Evolutionary conservation across 2,329 filamentous ascomycete genomes (phyloP), one percentile per base, ranked within the genome.

Genomic region (Pyricularia sp.): DNA sequence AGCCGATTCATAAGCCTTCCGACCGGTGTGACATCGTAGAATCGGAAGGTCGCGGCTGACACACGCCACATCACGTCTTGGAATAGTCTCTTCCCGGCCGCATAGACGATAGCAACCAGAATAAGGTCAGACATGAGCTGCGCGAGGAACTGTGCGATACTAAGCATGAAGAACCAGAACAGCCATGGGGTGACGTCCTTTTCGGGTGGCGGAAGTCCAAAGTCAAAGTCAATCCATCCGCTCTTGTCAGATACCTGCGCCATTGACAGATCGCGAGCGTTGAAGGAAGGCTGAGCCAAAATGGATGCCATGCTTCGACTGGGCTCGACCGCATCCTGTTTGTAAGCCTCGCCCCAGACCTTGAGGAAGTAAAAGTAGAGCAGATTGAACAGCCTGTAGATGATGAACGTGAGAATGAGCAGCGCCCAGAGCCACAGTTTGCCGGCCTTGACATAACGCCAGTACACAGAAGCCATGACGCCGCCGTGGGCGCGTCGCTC

Each of bases 1-100:
- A 97, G 84, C 9, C 94, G 87, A 77, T 97, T 97, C 92, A 97
- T 97, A 71, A 97, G 81, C 65, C 94, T 88, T 0, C 94, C 94
- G 0, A 96, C 89, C 0, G 94, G 94, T 0, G 94, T 97, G 4
- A 92, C 88, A 76, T 97, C 94, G 79, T 97, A 95, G 78, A 94
- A 97, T 0, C 93, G 88, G 79, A 97, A 97, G 0, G 90, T 94
- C 0, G 93, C 92, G 73, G 88, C 86, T 75, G 90, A 90, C 66
- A 97, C 92, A 67, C 86, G 86, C 1, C 85, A 80, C 79, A 97
- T 87, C 25, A 92, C 91, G 58, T 87, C 83, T 70, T 82, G 82
- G 78, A 97, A 97, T 66, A 97, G 85, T 7, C 83, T 81, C 73
- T 90, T 91, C 0, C 92, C 92, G 0, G 93, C 92, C 36, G 86